phyloP scores from a whole-genome alignment of 2,329 filamentous ascomycete species.

The Sodiomyces alkalinus region DNA sequence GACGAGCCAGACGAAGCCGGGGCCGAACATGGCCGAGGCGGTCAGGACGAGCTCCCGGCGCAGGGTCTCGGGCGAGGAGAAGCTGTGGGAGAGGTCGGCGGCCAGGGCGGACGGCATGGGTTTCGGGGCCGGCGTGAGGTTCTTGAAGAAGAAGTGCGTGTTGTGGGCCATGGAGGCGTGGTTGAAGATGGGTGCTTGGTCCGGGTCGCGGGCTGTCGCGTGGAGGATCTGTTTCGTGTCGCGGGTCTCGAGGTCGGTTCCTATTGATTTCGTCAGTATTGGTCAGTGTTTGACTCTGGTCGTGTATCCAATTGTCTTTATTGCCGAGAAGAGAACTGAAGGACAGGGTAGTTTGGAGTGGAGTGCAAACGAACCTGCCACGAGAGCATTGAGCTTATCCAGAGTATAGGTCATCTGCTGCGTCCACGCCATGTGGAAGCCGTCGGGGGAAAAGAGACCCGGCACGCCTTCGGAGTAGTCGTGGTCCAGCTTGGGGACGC shows the following conservation, averaged over 20 bases:
- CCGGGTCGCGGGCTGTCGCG: conserved; percentile 63
- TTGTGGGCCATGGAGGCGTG: conserved; percentile 93
- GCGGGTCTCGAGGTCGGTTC: conserved; percentile 46
- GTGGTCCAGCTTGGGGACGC: conserved; percentile 29
- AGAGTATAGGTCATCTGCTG: conserved; percentile 65
- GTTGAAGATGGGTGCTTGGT: conserved; percentile 75
- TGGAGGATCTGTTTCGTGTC: conserved; percentile 54
- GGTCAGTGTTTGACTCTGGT: too few species aligned
- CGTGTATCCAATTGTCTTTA: too few species aligned
- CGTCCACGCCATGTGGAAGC: conserved; percentile 65
- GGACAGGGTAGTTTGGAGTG: too few species aligned
- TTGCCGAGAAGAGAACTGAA: too few species aligned
- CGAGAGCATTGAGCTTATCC: conserved; percentile 60
- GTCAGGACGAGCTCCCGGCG: conserved; percentile 65
- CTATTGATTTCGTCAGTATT: conserved; percentile 22
- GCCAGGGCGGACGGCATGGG: conserved; percentile 42
- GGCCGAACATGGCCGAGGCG: conserved; percentile 85
- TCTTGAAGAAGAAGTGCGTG: conserved; percentile 68
- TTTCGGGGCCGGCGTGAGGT: conserved; percentile 25
- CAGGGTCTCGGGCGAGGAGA: conserved; percentile 73
- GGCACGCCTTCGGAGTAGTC: conserved; percentile 40
- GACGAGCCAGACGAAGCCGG: conserved; percentile 94
- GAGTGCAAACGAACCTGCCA: conserved; percentile 48
- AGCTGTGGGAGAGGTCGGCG: conserved; percentile 49
- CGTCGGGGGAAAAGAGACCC: conserved; percentile 53